Evolutionary conservation across 257 asterid species (phyloP), one percentile per base, ranked within the genome.

Genomic region (Oldenlandia corymbosa): DNA sequence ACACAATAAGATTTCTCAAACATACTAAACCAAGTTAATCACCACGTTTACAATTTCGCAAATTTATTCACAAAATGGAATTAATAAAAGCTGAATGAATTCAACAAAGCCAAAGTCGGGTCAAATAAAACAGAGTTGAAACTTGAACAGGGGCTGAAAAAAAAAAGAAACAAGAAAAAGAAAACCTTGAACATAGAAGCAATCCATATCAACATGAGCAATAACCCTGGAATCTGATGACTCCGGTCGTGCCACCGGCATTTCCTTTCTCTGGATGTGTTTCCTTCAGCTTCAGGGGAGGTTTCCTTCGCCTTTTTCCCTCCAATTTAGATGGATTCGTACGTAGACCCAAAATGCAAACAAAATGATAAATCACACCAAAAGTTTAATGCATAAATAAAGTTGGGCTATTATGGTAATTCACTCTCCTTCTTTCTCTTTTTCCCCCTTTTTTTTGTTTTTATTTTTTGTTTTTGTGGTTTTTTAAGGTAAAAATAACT

Each of bases 131-230:
- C 48, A 5, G 42, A 63, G 14, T 14, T 9, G 39, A 34, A 34
- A 9, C 39, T 24, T 20, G n/a, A 17, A 16, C 50, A 30, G 43
- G 58, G 37, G 51, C 1, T 36, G 62, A 30, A n/a, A n/a, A n/a
- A n/a, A n/a, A n/a, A n/a, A n/a, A n/a, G n/a, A n/a, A n/a, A n/a
- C n/a, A n/a, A n/a, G n/a, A n/a, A n/a, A n/a, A n/a, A n/a, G 20
- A 27, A 64, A 46, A 91, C 98, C 98, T 86, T 92, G 98, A 62
- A 92, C 98, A 67, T 92, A 92, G 79, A 92, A 92, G 80, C 97
- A 92, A 66, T 92, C 97, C 97, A 92, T 85, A 72, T 92, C 98
- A 58, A 92, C 70, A 73, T 92, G 98, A 62, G 97, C 97, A 54
- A 92, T 89, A 66, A 92, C 93, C 73, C 97, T 74, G 6, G 91